These are phyloP conservation scores for Leucosporidium yakuticum DNA, from an alignment of 768 basidiomycete species.

Conservation along the genomic window DNA sequence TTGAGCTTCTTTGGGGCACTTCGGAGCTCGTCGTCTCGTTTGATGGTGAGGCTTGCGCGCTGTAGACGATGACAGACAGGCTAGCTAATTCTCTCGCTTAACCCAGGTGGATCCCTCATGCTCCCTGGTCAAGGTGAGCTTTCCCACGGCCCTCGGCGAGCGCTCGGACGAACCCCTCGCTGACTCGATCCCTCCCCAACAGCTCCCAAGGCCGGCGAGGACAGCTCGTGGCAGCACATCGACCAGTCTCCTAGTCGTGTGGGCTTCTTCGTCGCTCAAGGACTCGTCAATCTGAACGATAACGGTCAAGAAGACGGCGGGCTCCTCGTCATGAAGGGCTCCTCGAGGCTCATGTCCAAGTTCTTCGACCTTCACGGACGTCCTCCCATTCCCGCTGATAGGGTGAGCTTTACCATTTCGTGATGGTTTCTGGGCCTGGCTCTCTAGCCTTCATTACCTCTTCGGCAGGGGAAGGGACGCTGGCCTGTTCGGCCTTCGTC, in stretches of 20 bases:
- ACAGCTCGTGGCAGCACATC: conserved; percentile 20
- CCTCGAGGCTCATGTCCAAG: conserved; percentile 40
- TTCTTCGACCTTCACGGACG: conserved; percentile 35
- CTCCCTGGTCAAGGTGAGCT: neutral
- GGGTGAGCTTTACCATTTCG: neutral
- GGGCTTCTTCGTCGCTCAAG: conserved; percentile 24
- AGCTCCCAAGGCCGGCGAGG: neutral
- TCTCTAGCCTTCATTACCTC: too few species aligned
- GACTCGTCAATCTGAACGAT: conserved; percentile 34
- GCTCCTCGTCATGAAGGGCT: conserved; percentile 44
- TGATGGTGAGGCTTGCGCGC: conserved; percentile 26
- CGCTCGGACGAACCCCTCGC: conserved; percentile 19
- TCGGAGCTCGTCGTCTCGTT: conserved; percentile 39
- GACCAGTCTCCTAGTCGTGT: conserved; percentile 18
- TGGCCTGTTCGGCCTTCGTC: too few species aligned
- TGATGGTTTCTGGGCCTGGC: too few species aligned
- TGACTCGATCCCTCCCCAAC: neutral
- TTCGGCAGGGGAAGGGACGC: conserved; percentile 24
- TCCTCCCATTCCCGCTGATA: neutral
- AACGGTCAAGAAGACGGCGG: conserved; percentile 47
- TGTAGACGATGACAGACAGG: too few species aligned
- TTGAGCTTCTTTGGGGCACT: conserved; percentile 40
- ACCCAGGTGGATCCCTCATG: neutral
- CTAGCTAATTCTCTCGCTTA: too few species aligned
- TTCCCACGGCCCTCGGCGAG: neutral